Evolutionary conservation across 208 protist genomes (phyloP), one percentile per base, ranked within the genome.

Genomic region (Tetramitus jugosus): DNA sequence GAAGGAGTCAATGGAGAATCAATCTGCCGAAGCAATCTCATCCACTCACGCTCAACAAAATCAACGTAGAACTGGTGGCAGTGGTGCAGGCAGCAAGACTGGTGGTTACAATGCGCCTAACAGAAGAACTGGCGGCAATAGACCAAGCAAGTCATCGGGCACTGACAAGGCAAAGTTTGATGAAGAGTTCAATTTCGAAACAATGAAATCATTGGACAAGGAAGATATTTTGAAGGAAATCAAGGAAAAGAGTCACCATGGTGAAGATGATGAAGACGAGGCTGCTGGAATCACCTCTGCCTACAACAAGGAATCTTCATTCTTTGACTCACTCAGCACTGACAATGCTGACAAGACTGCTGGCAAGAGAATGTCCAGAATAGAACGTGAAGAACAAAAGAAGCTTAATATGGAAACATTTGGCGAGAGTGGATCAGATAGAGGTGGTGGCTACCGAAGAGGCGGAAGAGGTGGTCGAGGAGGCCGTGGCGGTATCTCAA

Each of bases 301-400:
- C 14, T 74, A 74, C n/a, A 31, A 74, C 26, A 74, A 53, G 37
- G 3, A 46, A 37, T 39, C 1, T 33, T 13, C 29, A 7, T 74
- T 74, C n/a, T 74, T 74, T 53, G 67, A 74, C 53, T 53, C 67
- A n/a, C 46, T 74, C 37, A 53, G 42, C 26, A 20, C 42, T 53
- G 67, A 74, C 29, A 49, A 31, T 37, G 42, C 46, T 39, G 42
- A 74, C 29, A 71, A 71, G 39, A 42, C 43, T 20, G n/a, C n/a
- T n/a, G n/a, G n/a, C n/a, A 53, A 74, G 3, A 74, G 67, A 74
- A 45, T 20, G 37, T 35, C 39, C n/a, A 53, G 37, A 39, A n/a
- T 53, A 53, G 67, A 74, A 74, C 46, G 67, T 53, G 31, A 74
- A 37, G 67, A 74, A 23, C 67, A 74, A 74, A 13, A 33, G 37